Percentiles rank a stretch among this genome's conserved stretches.
Evolutionary conservation across 257 asterid species (phyloP).

Genomic region (Coffea eugenioides): DNA sequence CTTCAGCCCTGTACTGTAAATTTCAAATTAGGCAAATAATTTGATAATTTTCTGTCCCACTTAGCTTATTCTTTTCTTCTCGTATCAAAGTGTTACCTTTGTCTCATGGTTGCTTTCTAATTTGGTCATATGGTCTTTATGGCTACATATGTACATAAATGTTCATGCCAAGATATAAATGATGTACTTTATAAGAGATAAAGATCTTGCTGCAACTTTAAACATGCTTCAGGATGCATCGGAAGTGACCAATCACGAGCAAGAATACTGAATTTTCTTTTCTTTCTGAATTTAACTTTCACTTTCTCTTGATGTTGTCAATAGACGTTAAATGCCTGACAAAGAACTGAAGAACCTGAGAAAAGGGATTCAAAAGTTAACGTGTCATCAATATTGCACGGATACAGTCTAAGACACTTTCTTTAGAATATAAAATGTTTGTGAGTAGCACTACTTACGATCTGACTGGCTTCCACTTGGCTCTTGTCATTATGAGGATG

Average conservation of each 20-base stretch:
- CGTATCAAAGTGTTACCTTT: neutral
- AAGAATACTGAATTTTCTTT: neutral
- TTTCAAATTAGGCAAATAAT: neutral
- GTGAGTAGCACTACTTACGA: neutral
- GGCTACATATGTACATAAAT: neutral
- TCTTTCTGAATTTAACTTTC: neutral
- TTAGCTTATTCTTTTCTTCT: neutral
- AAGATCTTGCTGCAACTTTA: neutral
- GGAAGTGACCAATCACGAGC: neutral
- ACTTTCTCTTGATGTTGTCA: neutral
- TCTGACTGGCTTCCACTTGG: neutral
- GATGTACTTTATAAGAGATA: neutral
- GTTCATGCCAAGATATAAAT: neutral
- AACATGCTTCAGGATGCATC: neutral
- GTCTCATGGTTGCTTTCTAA: neutral
- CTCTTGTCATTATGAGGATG: neutral
- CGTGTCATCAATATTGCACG: neutral
- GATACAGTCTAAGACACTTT: neutral
- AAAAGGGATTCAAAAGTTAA: neutral
- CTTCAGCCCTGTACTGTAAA: neutral
- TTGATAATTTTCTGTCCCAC: neutral
- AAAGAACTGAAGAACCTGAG: neutral
- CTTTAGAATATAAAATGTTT: neutral
- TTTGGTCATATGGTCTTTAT: neutral
- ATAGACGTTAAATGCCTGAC: neutral